These are phyloP conservation scores for Mycena vulgaris DNA, from an alignment of 768 basidiomycete species.

Conservation along the genomic window DNA sequence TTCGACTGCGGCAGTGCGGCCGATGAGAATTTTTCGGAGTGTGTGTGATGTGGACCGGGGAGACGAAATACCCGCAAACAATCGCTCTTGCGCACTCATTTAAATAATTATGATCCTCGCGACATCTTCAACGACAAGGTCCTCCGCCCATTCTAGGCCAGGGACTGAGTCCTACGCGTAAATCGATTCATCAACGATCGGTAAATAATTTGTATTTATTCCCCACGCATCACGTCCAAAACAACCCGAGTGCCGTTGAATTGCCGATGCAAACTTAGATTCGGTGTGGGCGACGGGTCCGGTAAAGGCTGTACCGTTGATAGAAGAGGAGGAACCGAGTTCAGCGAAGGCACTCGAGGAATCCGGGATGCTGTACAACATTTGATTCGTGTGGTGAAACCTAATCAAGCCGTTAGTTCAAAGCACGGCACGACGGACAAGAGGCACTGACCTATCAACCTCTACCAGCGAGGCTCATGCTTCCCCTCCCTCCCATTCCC, in stretches of 20 bases:
- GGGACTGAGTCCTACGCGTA: too few relatives aligned
- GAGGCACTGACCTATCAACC: neutral
- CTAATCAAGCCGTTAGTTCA: too few relatives aligned
- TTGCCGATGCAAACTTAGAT: neutral
- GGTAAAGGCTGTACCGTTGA: neutral
- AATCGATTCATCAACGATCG: too few relatives aligned
- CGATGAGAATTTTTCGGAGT: neutral
- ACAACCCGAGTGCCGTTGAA: neutral
- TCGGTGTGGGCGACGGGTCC: neutral
- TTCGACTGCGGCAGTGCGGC: neutral
- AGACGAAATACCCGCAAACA: slow-evolving; percentile 15
- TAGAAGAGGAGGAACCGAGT: neutral
- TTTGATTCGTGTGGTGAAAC: too few relatives aligned
- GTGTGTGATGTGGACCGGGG: too few relatives aligned
- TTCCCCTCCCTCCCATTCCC: slow-evolving; percentile 43
- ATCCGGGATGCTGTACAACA: neutral
- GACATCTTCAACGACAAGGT: too few relatives aligned
- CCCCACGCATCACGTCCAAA: neutral
- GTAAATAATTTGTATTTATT: neutral
- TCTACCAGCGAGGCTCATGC: slow-evolving; percentile 45
- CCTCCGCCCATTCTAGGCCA: too few relatives aligned
- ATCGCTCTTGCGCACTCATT: too few relatives aligned
- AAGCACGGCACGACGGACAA: too few relatives aligned
- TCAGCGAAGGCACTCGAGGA: neutral
- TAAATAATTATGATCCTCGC: too few relatives aligned